phyloP scores from a whole-genome alignment of 306 rosid genomes.

The Amphicarpaea edgeworthii region DNA sequence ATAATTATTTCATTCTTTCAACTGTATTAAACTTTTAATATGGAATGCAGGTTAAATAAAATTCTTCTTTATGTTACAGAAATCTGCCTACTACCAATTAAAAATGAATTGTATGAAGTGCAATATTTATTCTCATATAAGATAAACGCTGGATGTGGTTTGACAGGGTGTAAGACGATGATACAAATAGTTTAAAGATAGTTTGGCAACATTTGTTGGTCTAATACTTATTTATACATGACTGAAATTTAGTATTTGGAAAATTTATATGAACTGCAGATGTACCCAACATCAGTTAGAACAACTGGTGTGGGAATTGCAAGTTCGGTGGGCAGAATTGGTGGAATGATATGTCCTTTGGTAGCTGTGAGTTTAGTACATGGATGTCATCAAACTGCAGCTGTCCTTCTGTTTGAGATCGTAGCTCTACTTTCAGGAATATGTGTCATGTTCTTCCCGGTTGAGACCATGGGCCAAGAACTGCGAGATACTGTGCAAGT shows the following conservation, averaged over 20 bases:
- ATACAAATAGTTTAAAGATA: too few species aligned
- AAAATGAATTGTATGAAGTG: background rate
- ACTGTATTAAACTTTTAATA: background rate
- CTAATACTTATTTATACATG: background rate
- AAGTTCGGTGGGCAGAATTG: slow-evolving; percentile 87
- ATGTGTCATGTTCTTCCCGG: slow-evolving; percentile 76
- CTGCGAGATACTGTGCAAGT: slow-evolving; percentile 63
- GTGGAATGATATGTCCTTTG: slow-evolving; percentile 90
- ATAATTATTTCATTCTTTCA: background rate
- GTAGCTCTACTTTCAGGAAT: slow-evolving; percentile 80
- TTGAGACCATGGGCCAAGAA: slow-evolving; percentile 89
- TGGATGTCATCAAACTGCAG: slow-evolving; percentile 82
- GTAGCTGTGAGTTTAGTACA: slow-evolving; percentile 90
- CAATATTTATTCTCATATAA: background rate
- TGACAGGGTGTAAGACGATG: background rate
- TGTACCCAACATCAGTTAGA: slow-evolving; percentile 91
- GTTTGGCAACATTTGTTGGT: slow-evolving; percentile 7
- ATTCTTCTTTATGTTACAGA: background rate
- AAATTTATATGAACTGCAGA: slow-evolving; percentile 60
- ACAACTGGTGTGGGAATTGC: slow-evolving; percentile 95
- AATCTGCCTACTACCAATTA: background rate
- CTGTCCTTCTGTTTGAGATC: slow-evolving; percentile 79
- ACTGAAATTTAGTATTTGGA: slow-evolving; percentile 39
- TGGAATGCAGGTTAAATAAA: too few species aligned
- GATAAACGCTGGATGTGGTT: background rate